Evolutionary conservation across 345 rosid species (phyloP).

Genomic region (Sisymbrium irio): DNA sequence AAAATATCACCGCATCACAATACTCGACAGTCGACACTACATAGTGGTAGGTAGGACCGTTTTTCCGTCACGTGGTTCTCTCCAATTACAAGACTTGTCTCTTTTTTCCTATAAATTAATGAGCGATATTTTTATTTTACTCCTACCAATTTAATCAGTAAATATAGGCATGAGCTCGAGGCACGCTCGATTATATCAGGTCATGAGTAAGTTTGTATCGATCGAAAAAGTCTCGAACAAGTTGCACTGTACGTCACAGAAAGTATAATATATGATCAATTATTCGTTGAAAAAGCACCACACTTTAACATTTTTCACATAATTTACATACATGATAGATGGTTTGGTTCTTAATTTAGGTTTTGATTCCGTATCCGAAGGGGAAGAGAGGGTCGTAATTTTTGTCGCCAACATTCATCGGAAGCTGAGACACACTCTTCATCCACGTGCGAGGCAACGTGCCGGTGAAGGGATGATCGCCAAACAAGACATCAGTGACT

Average conservation of each 20-base stretch:
- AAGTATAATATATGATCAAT: not conserved
- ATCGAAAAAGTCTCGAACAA: not conserved
- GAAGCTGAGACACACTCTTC: slow-evolving; percentile 62
- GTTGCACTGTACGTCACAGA: slow-evolving; percentile 5
- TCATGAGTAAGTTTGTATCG: not conserved
- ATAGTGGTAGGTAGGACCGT: slow-evolving; percentile 16
- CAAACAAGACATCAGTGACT: slow-evolving; percentile 65
- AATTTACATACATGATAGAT: not conserved
- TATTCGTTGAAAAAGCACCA: not conserved
- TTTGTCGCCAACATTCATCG: slow-evolving; percentile 65
- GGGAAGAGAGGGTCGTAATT: slow-evolving; percentile 72
- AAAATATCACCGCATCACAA: not conserved
- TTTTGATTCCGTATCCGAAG: slow-evolving; percentile 54
- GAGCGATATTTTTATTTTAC: not conserved
- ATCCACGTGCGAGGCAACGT: slow-evolving; percentile 73
- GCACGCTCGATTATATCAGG: not conserved
- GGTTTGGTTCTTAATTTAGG: slow-evolving; percentile 12
- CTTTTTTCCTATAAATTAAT: not conserved
- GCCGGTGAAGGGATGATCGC: slow-evolving; percentile 63
- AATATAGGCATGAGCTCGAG: not conserved
- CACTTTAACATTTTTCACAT: not conserved
- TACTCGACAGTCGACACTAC: slow-evolving; percentile 24
- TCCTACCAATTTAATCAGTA: not conserved
- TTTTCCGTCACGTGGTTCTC: not conserved
- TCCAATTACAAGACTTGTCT: not conserved